Evolutionary conservation across 768 basidiomycete species (phyloP), one percentile per base, ranked within the genome.

Genomic region (Leucosporidium scottii): DNA sequence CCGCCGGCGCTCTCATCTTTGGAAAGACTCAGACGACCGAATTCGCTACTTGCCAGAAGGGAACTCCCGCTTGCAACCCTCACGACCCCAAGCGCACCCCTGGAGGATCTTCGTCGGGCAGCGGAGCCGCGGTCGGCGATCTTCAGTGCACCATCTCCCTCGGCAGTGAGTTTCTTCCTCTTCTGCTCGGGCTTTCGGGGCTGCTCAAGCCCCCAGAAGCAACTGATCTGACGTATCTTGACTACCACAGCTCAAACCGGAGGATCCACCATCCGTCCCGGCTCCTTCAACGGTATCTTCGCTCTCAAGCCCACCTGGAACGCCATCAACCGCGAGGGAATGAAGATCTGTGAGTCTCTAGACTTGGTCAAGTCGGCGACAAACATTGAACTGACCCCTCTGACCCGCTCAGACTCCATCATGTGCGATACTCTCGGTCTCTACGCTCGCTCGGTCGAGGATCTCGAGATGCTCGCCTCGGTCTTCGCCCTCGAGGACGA

Each of bases 221-320:
- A 51, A 2, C 2, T 57, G 10, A 44, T 8, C 58, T 59, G 13
- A 8, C 44, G 1, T 1, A 17, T 2, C 28, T 3, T 0, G 1
- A 44, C 47, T 1, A 4, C 25, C 3, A 17, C 63, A 66, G 70
- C 67, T 18, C 75, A 74, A 31, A 67, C 70, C 17, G 67, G 61
- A 51, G 78, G 78, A 2, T 75, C 73, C 31, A 76, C 74, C 1
- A 74, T 77, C 25, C 68, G 78, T 15, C 77, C 78, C 0, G 78
- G 69, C 15, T 75, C 74, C 27, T 79, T 67, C 70, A 78, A 77
- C 64, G 76, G 76, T 23, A 75, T 79, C 58, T 79, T 69, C 50
- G 77, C 70, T 0, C 62, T 77, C 58, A 78, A 79, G 66, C 76
- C 77, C 4, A 79, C 78, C 50, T 78, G 75, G 74, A 73, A 73